These are phyloP conservation scores for Bullera alba DNA, from an alignment of 768 basidiomycete species.

Conservation along the genomic window DNA sequence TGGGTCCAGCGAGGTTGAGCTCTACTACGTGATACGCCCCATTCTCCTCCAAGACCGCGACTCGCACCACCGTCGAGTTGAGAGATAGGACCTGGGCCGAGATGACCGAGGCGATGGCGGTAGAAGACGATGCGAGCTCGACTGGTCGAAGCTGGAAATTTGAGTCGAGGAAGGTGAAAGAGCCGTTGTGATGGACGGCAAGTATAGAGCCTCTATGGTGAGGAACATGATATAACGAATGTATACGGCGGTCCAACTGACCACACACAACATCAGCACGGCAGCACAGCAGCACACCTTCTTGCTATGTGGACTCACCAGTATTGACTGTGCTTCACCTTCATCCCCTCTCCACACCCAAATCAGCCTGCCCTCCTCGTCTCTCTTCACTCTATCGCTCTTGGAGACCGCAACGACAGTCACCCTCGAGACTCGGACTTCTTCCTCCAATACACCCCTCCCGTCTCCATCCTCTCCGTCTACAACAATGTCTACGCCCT, in stretches of 20 bases:
- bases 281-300: not conserved
- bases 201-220: not conserved
- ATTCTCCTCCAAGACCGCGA: not conserved
- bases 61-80: not conserved
- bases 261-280: not conserved
- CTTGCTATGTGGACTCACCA: constrained; percentile 29
- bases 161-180: not conserved
- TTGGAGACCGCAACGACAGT: constrained; percentile 24
- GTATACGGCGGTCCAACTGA: not conserved
- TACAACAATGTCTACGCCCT: not conserved
- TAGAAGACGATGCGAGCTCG: not conserved
- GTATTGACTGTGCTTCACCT: constrained; percentile 20
- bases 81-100: not conserved
- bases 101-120: not conserved
- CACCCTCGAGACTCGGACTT: not conserved
- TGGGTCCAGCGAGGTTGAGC: not conserved
- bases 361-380: constrained; percentile 18
- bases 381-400: constrained; percentile 16
- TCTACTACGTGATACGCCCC: not conserved
- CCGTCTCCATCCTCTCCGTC: constrained; percentile 3
- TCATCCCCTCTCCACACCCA: constrained; percentile 44
- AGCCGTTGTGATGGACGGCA: not conserved
- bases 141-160: not conserved
- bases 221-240: not conserved
- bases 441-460: constrained; percentile 7